These are phyloP conservation scores for Alternaria triticina DNA, from an alignment of 2,329 filamentous ascomycete genomes.

Conservation along the genomic window DNA sequence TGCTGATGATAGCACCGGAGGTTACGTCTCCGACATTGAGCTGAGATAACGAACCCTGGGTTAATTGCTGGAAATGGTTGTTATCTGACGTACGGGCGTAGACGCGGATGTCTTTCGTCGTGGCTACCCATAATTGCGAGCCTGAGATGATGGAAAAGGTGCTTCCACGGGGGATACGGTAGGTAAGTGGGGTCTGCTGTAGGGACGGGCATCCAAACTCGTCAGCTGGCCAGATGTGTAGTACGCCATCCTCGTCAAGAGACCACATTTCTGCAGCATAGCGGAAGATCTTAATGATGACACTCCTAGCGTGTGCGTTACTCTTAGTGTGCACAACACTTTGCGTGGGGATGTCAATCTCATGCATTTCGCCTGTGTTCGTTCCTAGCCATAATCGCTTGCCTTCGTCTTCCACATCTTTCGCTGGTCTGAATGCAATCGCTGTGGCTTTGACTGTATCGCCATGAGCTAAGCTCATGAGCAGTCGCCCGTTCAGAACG, in stretches of 20 bases:
- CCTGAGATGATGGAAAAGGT: slow-evolving; percentile 89
- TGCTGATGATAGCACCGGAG: slow-evolving; percentile 76
- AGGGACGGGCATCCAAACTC: slow-evolving; percentile 77
- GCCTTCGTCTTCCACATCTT: slow-evolving; percentile 80
- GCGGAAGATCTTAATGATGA: slow-evolving; percentile 84
- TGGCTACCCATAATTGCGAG: slow-evolving; percentile 84
- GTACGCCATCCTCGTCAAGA: slow-evolving; percentile 83
- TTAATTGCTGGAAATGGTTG: slow-evolving; percentile 74
- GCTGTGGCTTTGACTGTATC: slow-evolving; percentile 85
- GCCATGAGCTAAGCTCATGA: slow-evolving; percentile 82
- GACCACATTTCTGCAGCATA: slow-evolving; percentile 93
- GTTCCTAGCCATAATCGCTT: slow-evolving; percentile 87
- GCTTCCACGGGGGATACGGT: slow-evolving; percentile 79
- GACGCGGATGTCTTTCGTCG: slow-evolving; percentile 84
- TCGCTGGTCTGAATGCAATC: slow-evolving; percentile 83
- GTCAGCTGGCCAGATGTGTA: slow-evolving; percentile 87
- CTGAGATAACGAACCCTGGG: slow-evolving; percentile 72
- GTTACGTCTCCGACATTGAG: slow-evolving; percentile 85
- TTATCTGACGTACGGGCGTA: slow-evolving; percentile 76
- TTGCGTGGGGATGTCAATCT: slow-evolving; percentile 81
- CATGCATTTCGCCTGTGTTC: slow-evolving; percentile 84
- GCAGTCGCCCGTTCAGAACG: slow-evolving; percentile 76
- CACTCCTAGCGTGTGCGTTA: slow-evolving; percentile 76
- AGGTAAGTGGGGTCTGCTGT: slow-evolving; percentile 75
- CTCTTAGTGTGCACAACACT: slow-evolving; percentile 71